Evolutionary conservation across 1,284 basidiomycete species (phyloP).

Genomic region (Sphaerobolus stellatus): DNA sequence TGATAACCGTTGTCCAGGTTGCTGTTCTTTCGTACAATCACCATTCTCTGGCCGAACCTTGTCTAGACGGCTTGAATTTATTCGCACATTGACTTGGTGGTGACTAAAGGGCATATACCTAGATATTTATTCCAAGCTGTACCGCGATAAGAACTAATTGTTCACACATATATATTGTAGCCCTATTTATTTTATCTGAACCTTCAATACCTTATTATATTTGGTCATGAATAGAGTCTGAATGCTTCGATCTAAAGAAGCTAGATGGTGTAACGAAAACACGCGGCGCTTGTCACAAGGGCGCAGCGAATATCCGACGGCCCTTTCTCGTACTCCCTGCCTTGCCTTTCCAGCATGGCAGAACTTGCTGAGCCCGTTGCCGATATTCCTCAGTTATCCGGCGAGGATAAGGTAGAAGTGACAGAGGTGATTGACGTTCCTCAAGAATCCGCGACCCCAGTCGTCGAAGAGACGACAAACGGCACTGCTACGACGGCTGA

Average conservation of each 20-base stretch:
- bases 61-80: constrained; percentile 71
- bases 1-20: constrained; percentile 42
- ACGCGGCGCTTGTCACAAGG: constrained; percentile 1
- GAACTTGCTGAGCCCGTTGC: constrained; percentile 1
- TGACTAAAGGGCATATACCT: background rate
- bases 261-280: background rate
- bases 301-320: background rate
- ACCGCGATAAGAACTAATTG: no score
- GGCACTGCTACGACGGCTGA: constrained; percentile 15
- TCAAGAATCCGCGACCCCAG: constrained; percentile 14
- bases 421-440: background rate
- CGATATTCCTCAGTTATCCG: constrained; percentile 1
- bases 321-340: constrained; percentile 4
- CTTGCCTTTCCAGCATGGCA: constrained; percentile 11
- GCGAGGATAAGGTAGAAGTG: constrained; percentile 2
- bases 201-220: no score
- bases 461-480: constrained; percentile 17
- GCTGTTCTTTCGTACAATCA: constrained; percentile 77
- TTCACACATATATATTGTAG: no score
- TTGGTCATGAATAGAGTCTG: no score
- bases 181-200: no score
- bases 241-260: no score
- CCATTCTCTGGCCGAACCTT: constrained; percentile 70
- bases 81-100: constrained; percentile 44
- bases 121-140: no score